Percentiles rank a stretch among this genome's conserved stretches.
These are phyloP conservation scores for Dittrichia graveolens DNA, from an alignment of 129 eudicot species.

Conservation along the genomic window DNA sequence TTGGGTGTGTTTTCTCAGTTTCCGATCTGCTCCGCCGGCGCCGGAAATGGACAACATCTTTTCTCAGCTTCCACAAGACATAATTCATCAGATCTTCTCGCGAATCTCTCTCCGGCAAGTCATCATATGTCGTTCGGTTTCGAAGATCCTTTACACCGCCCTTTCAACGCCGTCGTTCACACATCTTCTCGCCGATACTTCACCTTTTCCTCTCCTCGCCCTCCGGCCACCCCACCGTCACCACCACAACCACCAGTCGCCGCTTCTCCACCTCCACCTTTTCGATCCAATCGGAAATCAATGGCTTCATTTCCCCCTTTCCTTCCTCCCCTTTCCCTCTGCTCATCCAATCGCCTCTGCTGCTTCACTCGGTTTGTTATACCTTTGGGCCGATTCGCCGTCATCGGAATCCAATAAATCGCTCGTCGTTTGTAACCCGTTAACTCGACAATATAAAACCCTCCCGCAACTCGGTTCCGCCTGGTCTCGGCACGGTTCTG, in stretches of 20 bases:
- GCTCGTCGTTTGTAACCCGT: slow-evolving; percentile 69
- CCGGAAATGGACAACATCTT: slow-evolving; percentile 46
- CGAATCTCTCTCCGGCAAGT: slow-evolving; percentile 69
- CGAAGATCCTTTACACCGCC: slow-evolving; percentile 48
- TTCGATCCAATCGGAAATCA: slow-evolving; percentile 53
- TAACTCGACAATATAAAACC: slow-evolving; percentile 43
- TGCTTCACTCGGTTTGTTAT: slow-evolving; percentile 51
- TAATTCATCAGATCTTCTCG: slow-evolving; percentile 78
- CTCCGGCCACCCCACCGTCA: slow-evolving; percentile 74
- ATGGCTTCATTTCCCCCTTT: slow-evolving; percentile 73
- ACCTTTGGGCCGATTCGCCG: slow-evolving; percentile 71
- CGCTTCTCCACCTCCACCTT: slow-evolving; percentile 67
- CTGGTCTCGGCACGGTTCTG: slow-evolving; percentile 94
- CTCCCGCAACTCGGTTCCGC: slow-evolving; percentile 95
- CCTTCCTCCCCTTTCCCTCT: slow-evolving; percentile 77
- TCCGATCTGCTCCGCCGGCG: slow-evolving; percentile 26
- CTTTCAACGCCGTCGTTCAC: slow-evolving; percentile 67
- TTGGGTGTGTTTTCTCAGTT: not conserved
- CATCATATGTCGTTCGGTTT: slow-evolving; percentile 56
- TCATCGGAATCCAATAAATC: slow-evolving; percentile 39
- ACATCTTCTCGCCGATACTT: slow-evolving; percentile 38
- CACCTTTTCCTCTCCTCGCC: slow-evolving; percentile 54
- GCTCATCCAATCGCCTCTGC: slow-evolving; percentile 79
- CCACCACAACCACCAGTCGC: slow-evolving; percentile 49
- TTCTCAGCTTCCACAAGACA: slow-evolving; percentile 71